Percentiles rank a stretch among this genome's conserved stretches.
Evolutionary conservation across 345 rosid genomes (phyloP).

Genomic region (Microcos paniculata): DNA sequence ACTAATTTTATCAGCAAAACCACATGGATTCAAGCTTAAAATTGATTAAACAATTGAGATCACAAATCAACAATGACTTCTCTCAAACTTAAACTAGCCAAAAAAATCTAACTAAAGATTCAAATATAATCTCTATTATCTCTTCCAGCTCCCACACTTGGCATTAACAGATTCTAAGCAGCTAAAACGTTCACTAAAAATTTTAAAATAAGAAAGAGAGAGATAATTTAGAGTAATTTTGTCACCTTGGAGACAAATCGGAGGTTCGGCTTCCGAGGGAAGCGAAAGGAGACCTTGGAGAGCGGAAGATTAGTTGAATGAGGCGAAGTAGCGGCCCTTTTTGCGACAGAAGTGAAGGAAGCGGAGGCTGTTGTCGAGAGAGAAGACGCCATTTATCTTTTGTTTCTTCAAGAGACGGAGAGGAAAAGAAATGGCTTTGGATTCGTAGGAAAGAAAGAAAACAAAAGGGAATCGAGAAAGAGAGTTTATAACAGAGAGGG

Average conservation of each 20-base stretch:
- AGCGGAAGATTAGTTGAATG: conserved; percentile 15
- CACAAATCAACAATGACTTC: neutral
- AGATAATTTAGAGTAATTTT: neutral
- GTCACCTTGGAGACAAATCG: conserved; percentile 51
- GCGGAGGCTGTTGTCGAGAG: conserved; percentile 44
- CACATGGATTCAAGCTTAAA: neutral
- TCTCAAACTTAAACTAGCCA: neutral
- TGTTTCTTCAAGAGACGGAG: neutral
- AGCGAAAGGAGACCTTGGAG: conserved; percentile 43
- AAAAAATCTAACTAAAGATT: neutral
- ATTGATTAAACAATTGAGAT: neutral
- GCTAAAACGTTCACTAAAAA: neutral
- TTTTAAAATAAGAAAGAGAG: neutral
- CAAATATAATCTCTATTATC: neutral
- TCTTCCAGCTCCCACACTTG: neutral
- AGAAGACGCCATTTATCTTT: conserved; percentile 41
- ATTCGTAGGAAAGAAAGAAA: neutral
- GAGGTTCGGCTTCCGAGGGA: conserved; percentile 43
- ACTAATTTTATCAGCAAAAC: conserved; percentile 5
- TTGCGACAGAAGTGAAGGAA: conserved; percentile 33
- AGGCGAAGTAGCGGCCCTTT: conserved; percentile 32
- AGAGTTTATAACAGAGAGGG: neutral
- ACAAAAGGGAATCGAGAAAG: neutral
- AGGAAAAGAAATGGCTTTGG: neutral
- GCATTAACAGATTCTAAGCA: neutral